Evolutionary conservation across 202 grass and related monocot species (phyloP).

Genomic region (Setaria viridis): DNA sequence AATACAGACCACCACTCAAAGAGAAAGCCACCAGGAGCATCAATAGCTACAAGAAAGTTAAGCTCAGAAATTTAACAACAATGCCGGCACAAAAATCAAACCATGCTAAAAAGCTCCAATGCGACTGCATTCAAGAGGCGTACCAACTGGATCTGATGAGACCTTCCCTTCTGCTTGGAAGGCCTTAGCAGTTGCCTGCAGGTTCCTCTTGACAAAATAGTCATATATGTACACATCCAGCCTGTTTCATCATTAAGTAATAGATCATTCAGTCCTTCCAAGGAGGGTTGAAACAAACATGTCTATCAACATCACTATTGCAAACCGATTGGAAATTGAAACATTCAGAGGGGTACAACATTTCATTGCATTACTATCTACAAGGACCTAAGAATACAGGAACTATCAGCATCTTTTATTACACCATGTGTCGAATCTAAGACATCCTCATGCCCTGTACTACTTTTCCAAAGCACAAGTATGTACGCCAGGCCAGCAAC

Average conservation of each 20-base stretch:
- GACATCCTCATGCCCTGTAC: background rate
- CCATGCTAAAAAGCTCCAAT: background rate
- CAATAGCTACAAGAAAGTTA: conserved; percentile 62
- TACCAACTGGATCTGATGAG: conserved; percentile 89
- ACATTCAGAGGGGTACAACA: background rate
- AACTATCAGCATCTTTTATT: background rate
- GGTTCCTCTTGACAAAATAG: conserved; percentile 91
- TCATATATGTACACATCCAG: conserved; percentile 90
- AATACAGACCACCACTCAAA: conserved; percentile 94
- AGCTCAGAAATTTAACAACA: conserved; percentile 10
- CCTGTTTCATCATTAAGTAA: conserved; percentile 56
- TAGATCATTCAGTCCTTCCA: background rate
- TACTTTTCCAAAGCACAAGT: background rate
- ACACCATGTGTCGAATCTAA: background rate
- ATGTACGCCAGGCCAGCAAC: background rate
- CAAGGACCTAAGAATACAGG: background rate
- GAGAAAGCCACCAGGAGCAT: conserved; percentile 87
- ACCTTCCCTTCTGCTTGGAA: conserved; percentile 90
- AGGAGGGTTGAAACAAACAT: background rate
- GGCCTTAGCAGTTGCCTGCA: conserved; percentile 87
- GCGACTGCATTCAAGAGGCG: background rate
- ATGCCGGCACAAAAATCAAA: background rate
- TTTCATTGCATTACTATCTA: background rate
- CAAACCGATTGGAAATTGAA: background rate
- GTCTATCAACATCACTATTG: background rate